These are phyloP conservation scores for Rhizopogon parksii DNA, from an alignment of 1,284 basidiomycete species.

Conservation along the genomic window DNA sequence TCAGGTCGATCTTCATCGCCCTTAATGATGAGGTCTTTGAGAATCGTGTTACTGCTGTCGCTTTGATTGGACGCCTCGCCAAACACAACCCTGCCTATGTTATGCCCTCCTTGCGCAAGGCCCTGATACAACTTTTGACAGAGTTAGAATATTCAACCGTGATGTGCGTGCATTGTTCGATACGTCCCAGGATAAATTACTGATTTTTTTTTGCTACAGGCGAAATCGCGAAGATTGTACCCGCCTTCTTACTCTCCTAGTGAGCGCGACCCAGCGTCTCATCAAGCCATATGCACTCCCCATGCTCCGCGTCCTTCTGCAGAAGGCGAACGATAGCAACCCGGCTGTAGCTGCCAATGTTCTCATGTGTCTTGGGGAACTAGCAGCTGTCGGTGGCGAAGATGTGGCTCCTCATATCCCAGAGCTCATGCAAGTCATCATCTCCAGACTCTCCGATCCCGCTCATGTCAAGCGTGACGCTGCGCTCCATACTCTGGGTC, in stretches of 20 bases:
- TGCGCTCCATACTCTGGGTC: conserved; percentile 89
- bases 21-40: conserved; percentile 96
- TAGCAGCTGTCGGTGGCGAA: conserved; percentile 91
- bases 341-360: conserved; percentile 90
- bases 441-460: conserved; percentile 83
- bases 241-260: conserved; percentile 78
- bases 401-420: conserved; percentile 81
- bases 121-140: conserved; percentile 93
- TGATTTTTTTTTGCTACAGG: conserved; percentile 28
- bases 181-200: conserved; percentile 3
- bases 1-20: conserved; percentile 94
- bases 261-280: conserved; percentile 86
- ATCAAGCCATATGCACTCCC: conserved; percentile 98
- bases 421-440: conserved; percentile 85
- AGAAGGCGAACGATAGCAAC: conserved; percentile 81
- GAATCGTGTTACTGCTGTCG: conserved; percentile 87
- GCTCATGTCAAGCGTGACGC: conserved; percentile 87
- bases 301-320: conserved; percentile 87
- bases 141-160: conserved; percentile 96
- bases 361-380: conserved; percentile 90
- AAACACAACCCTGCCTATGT: conserved; percentile 98
- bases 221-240: conserved; percentile 92
- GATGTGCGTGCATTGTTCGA: conserved; percentile 43
- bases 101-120: conserved; percentile 95
- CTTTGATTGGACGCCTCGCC: conserved; percentile 89